Evolutionary conservation across 2,329 filamentous ascomycete species (phyloP).

Genomic region (Cladophialophora psammophila): DNA sequence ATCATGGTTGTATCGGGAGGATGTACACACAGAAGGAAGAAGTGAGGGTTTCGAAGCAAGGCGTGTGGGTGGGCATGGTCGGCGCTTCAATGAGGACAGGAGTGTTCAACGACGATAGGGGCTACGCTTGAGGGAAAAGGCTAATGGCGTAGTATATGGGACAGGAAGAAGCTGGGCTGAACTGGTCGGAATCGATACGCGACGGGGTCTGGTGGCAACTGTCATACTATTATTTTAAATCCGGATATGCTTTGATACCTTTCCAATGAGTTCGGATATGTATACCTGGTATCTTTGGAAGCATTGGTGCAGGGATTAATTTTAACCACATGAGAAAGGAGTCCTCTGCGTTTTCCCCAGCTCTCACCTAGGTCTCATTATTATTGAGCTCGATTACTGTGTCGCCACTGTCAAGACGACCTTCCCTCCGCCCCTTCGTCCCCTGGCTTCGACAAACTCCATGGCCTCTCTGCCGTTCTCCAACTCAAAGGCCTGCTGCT

Average conservation of each 20-base stretch:
- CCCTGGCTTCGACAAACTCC: slow-evolving; percentile 41
- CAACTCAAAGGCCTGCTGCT: slow-evolving; percentile 44
- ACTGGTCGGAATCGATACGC: background rate
- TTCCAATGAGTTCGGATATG: slow-evolving; percentile 3
- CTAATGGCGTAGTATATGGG: background rate
- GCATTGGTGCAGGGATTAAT: background rate
- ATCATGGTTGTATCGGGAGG: background rate
- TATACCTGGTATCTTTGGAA: background rate
- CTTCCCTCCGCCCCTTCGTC: slow-evolving; percentile 26
- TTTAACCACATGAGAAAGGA: background rate
- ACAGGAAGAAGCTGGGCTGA: background rate
- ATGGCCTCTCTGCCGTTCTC: slow-evolving; percentile 47
- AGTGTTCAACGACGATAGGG: background rate
- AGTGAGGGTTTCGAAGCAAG: background rate
- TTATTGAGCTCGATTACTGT: background rate
- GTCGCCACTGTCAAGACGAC: slow-evolving; percentile 20
- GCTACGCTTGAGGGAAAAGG: background rate
- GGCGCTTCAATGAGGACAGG: background rate
- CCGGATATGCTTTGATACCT: slow-evolving; percentile 2
- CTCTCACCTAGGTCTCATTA: background rate
- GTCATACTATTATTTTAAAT: background rate
- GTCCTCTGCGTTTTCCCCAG: background rate
- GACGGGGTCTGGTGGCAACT: slow-evolving; percentile 1
- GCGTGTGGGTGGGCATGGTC: background rate
- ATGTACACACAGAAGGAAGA: background rate